Evolutionary conservation across 768 basidiomycete species (phyloP), one percentile per base, ranked within the genome.

Genomic region (Fistulinella prunicolor): DNA sequence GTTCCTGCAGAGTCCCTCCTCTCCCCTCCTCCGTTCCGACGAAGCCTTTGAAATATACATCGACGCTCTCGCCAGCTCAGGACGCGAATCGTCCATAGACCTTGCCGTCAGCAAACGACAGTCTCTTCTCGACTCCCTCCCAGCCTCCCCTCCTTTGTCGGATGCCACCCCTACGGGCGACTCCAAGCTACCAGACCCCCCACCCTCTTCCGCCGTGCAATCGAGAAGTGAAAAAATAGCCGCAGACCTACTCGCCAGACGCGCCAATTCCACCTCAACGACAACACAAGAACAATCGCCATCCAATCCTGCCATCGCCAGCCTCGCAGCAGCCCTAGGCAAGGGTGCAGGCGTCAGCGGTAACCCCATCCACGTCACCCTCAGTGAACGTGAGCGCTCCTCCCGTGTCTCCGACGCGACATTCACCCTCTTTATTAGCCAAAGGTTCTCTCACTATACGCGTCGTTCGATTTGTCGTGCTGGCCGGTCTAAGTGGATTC

Each of bases 21-120:
- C 85, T 2, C 86, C 88, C 3, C 70, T 92, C 21, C 67, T 93
- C 21, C 76, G 73, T 42, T 89, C 86, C 4, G 79, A 84, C 54
- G 72, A 75, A 22, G 86, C 86, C 3, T 94, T 93, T 64, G 78
- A 83, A 53, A 61, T 82, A n/a, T 94, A 94, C 66, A 69, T 91
- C 24, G 75, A 75, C 16, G 81, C 82, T 38, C 75, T 94, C 16
- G 66, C 83, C 22, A 80, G 80, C 49, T 74, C 77, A 17, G 80
- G 77, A 7, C 76, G 81, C 48, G 69, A 77, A 17, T 67, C 77
- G 14, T 75, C 83, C 7, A 75, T 91, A 46, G 73, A 74, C 53
- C 61, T 76, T 35, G 88, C 89, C 28, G 85, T 84, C n/a, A 77
- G 79, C 38, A 73, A 80, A 52, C 75, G 89, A 46, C 87, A 90